Evolutionary conservation across 176 grass and related monocot genomes (phyloP), one percentile per base, ranked within the genome.

Genomic region (Coix lacrymajobi): DNA sequence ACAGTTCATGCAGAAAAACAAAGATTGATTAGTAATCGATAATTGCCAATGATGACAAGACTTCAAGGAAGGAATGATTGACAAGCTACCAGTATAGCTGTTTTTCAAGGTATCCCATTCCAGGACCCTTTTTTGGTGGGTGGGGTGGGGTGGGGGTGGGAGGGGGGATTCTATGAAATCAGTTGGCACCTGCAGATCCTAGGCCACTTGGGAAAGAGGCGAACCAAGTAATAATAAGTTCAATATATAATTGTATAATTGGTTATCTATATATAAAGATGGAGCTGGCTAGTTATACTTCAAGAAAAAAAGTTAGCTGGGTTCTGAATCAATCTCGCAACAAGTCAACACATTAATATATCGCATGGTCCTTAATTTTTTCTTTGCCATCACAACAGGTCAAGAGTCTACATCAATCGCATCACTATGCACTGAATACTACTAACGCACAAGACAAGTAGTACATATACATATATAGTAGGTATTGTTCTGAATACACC

Each of bases 291-390:
- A 16, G 26, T 79, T 71, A 54, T 31, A 14, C 22, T 70, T 70
- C 38, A 36, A 26, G 30, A 4, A n/a, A 43, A 70, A 70, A 26
- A 71, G 40, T 7, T 22, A 29, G 40, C 14, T 71, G 67, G 67
- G 24, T 71, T 29, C 39, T 71, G 67, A 70, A 34, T 69, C 71
- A n/a, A 87, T 32, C 39, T 69, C 77, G 22, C 57, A 68, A 69
- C 52, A 82, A 82, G 85, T 87, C 79, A 87, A 81, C 54, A 51
- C 39, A 29, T 62, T 69, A 51, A 30, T 40, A 62, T 66, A 79
- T 66, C 69, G n/a, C 38, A 71, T 16, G 78, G 31, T 38, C 33
- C 13, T 57, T 56, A 9, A n/a, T 1, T 34, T 6, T 34, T 29
- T 19, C 36, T 81, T 79, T 76, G 43, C 3, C 31, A 57, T 75